phyloP scores from a whole-genome alignment of 768 basidiomycete species.

The Mycena albidolilacea region DNA sequence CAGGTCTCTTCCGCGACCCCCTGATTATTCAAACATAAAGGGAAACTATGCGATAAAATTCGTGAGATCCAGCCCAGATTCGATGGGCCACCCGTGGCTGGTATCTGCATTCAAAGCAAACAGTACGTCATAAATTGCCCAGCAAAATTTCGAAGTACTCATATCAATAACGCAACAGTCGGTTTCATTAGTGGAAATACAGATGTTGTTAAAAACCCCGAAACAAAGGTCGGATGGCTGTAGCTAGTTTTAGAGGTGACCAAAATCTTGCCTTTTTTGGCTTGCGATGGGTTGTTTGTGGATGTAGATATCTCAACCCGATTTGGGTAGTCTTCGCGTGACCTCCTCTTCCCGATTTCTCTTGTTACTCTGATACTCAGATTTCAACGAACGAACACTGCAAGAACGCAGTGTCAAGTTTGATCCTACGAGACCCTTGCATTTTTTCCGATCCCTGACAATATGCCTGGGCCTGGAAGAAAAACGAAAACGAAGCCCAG shows the following conservation, averaged over 20 bases:
- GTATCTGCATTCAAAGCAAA: conserved; percentile 5
- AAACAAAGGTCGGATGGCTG: conserved; percentile 13
- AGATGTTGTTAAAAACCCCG: conserved; percentile 2
- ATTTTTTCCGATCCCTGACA: neutral
- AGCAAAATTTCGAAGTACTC: too few species aligned
- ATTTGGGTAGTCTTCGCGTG: neutral
- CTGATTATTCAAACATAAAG: neutral
- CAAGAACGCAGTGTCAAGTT: neutral
- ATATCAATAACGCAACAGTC: too few species aligned
- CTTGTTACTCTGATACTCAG: too few species aligned
- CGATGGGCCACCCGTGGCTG: neutral
- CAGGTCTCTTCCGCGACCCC: too few species aligned
- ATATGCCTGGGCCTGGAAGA: conserved; percentile 24
- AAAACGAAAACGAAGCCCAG: conserved; percentile 34
- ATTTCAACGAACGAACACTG: too few species aligned
- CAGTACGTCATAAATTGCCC: too few species aligned
- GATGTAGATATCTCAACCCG: neutral
- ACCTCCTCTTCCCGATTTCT: too few species aligned
- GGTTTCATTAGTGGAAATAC: too few species aligned
- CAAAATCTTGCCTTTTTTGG: conserved; percentile 11
- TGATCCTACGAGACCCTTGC: neutral
- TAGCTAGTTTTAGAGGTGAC: neutral
- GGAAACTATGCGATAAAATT: neutral
- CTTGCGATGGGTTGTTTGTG: conserved; percentile 20
- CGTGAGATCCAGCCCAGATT: neutral